Conservation (phyloP, 805 yeast species). For the Kodamaea kaohsiungensis region DNA sequence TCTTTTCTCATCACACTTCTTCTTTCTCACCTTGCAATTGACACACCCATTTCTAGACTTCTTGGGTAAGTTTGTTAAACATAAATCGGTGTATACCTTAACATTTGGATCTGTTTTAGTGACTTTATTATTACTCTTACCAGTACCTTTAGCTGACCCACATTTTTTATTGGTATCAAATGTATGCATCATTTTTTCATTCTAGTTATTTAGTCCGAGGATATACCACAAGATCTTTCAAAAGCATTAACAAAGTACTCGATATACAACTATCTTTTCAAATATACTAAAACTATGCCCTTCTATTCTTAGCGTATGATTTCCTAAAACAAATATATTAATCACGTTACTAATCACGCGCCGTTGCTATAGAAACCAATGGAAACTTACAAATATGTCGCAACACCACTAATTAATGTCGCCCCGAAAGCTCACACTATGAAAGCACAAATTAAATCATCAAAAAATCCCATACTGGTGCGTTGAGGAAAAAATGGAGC, state of each 20-base stretch:
- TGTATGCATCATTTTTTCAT: neutral
- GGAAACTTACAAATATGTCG: neutral
- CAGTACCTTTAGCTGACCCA: too few relatives aligned
- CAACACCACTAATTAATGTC: neutral
- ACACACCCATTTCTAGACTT: slow-evolving; percentile 63
- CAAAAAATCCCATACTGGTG: slow-evolving; percentile 3
- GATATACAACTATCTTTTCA: too few relatives aligned
- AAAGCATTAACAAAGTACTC: too few relatives aligned
- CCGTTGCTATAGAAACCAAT: neutral
- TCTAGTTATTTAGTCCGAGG: neutral
- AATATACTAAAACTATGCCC: too few relatives aligned
- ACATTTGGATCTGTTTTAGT: neutral
- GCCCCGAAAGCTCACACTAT: slow-evolving; percentile 1
- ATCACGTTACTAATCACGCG: neutral
- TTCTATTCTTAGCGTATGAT: neutral
- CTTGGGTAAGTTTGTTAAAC: slow-evolving; percentile 16
- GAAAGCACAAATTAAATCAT: neutral
- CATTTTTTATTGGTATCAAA: neutral
- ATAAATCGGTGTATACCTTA: slow-evolving; percentile 2
- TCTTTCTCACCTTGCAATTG: slow-evolving; percentile 67
- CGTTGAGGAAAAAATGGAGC: slow-evolving; percentile 7
- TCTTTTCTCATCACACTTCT: slow-evolving; percentile 52
- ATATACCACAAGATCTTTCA: neutral
- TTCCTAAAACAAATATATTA: neutral
- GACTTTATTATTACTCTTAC: neutral